Evolutionary conservation across 352 stramenopile species (phyloP), one percentile per base, ranked within the genome.

Genomic region (Globisporangium solare): DNA sequence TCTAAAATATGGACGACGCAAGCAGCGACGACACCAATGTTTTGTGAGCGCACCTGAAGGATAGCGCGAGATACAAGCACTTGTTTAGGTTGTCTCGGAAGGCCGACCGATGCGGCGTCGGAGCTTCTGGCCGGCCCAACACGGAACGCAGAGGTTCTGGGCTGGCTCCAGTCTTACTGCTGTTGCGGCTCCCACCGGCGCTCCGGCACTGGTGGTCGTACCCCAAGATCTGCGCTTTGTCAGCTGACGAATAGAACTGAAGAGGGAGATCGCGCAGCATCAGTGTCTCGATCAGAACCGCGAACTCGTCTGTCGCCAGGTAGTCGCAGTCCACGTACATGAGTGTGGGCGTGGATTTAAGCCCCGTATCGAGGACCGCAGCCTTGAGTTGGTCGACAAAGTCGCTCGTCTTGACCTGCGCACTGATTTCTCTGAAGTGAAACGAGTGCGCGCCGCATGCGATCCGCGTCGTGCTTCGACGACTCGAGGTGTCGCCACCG

Each of bases 301-400:
- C 59, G 3, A 71, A 55, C n/a, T 82, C 71, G 6, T 67, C 64
- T 1, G 13, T 4, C 7, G 59, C 58, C 3, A 90, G 48, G 27
- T 83, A 66, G n/a, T 87, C 76, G 15, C 74, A 82, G 13, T 85
- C 77, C 5, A 70, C 52, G 47, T 79, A 90, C 12, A 90, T 27
- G 31, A 88, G 51, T 0, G 72, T 85, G 42, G 84, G 67, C 2
- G 65, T 73, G 3, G 71, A 65, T 39, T 76, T 81, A 0, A 83
- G 62, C 13, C 74, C 80, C 3, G 73, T 64, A 3, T 83, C 63
- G 18, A 90, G 59, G 24, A 88, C 56, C 11, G 71, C 61, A 0
- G 48, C 18, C 32, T 87, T 88, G n/a, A 90, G 42, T 11, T 72
- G 53, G 20, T 86, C 68, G 5, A 76, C 39, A 40, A 81, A 88